Evolutionary conservation across 371 early-diverging fungal species (phyloP).

Genomic region (Zancudomyces culisetae): DNA sequence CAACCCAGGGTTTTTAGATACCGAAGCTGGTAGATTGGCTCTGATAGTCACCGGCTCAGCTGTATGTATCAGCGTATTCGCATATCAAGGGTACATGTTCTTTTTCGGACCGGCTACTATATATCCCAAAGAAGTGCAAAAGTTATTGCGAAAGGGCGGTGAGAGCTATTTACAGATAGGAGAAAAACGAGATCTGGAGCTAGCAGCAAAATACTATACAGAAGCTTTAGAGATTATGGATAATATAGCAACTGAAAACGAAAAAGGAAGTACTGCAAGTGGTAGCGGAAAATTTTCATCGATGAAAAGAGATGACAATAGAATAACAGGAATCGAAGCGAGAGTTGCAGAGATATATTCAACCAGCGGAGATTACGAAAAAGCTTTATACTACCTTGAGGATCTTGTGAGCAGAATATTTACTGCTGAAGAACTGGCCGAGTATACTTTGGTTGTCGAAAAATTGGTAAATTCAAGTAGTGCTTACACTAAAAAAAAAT

Average conservation of each 20-base stretch:
- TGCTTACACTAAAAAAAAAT: too few species aligned
- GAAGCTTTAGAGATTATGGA: constrained; percentile 14
- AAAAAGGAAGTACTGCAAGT: background rate
- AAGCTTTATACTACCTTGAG: constrained; percentile 7
- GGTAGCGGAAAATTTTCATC: constrained; percentile 5
- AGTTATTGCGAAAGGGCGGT: constrained; percentile 19
- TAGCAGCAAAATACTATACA: constrained; percentile 14
- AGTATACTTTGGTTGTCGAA: background rate
- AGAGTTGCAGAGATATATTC: constrained; percentile 17
- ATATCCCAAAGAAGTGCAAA: constrained; percentile 15
- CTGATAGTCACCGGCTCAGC: constrained; percentile 1
- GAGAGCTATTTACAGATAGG: constrained; percentile 13
- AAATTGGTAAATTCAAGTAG: background rate
- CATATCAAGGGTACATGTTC: constrained; percentile 4
- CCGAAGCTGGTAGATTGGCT: constrained; percentile 1
- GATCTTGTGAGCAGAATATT: constrained; percentile 4
- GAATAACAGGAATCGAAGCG: constrained; percentile 19
- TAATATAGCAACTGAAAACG: constrained; percentile 2
- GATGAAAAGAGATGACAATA: constrained; percentile 7
- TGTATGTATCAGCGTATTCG: constrained; percentile 1
- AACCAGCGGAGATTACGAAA: constrained; percentile 19
- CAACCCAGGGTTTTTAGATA: background rate
- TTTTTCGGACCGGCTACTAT: constrained; percentile 14
- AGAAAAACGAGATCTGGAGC: constrained; percentile 18
- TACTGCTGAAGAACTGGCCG: background rate